Conservation (phyloP, 805 yeast genomes). For the Cyberlindnera misumaiensis region DNA sequence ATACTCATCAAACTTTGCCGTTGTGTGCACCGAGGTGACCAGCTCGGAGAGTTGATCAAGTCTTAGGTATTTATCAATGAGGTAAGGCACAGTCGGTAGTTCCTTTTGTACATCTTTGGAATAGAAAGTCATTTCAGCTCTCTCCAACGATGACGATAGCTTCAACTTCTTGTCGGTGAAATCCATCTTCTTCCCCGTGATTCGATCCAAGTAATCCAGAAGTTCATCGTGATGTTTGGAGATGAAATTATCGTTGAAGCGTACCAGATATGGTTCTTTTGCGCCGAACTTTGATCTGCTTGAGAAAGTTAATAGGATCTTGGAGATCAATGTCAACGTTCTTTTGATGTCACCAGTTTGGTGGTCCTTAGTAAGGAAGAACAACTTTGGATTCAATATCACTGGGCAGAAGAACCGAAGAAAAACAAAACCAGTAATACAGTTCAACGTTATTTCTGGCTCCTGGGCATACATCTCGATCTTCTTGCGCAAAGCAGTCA, state of each 20-base stretch:
- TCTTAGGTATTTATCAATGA: conserved; percentile 59
- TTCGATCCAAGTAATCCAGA: conserved; percentile 59
- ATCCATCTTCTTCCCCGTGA: conserved; percentile 65
- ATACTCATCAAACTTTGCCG: conserved; percentile 17
- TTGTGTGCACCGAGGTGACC: conserved; percentile 23
- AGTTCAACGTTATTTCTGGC: conserved; percentile 47
- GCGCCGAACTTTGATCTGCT: conserved; percentile 69
- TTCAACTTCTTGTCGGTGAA: conserved; percentile 52
- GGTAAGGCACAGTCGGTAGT: conserved; percentile 60
- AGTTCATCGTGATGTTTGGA: conserved; percentile 50
- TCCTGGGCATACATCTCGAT: conserved; percentile 58
- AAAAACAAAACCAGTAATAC: conserved; percentile 79
- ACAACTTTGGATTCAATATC: conserved; percentile 79
- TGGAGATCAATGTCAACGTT: conserved; percentile 76
- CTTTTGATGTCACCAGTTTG: conserved; percentile 68
- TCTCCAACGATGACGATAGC: conserved; percentile 46
- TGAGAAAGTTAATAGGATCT: conserved; percentile 70
- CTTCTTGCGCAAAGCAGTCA: conserved; percentile 55
- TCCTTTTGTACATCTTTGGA: conserved; percentile 48
- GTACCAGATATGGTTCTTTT: conserved; percentile 75
- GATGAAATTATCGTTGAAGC: conserved; percentile 60
- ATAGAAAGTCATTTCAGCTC: conserved; percentile 48
- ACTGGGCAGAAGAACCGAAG: conserved; percentile 88
- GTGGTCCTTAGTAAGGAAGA: conserved; percentile 62
- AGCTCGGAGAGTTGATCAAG: conserved; percentile 51